A percentile compares a stretch with the other conserved stretches of the same genome.
phyloP scores from a whole-genome alignment of 176 grass and related monocot species.

The Tillandsia fasciculata region DNA sequence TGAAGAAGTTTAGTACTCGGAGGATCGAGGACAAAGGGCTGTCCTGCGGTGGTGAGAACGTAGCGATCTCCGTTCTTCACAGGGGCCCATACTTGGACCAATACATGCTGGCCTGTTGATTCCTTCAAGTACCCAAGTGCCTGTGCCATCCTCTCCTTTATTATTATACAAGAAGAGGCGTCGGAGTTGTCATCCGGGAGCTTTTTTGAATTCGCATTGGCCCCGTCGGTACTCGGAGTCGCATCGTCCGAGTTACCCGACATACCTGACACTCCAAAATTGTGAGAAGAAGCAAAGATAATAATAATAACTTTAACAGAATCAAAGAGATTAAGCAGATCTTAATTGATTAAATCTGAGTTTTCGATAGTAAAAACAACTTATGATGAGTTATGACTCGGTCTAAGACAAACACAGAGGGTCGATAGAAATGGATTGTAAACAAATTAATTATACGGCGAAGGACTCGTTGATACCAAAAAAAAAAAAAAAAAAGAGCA shows the following conservation, averaged over 20 bases:
- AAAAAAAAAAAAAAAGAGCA: no score
- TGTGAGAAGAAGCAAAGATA: neutral
- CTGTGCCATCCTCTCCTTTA: slow-evolving; percentile 24
- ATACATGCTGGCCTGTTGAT: slow-evolving; percentile 16
- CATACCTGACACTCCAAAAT: neutral
- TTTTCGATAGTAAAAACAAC: no score
- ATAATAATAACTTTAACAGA: neutral
- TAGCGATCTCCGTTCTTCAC: slow-evolving; percentile 5
- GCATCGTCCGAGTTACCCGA: neutral
- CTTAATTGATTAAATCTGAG: no score
- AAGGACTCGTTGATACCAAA: no score
- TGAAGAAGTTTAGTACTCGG: slow-evolving; percentile 19
- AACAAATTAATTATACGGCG: neutral
- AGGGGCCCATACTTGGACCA: slow-evolving; percentile 27
- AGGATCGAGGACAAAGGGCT: slow-evolving; percentile 19
- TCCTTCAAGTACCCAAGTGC: slow-evolving; percentile 24
- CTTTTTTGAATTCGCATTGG: neutral
- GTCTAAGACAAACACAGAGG: neutral
- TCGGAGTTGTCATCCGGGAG: slow-evolving; percentile 2
- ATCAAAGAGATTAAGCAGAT: no score
- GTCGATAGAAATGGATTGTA: neutral
- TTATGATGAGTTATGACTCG: no score
- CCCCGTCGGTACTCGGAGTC: neutral
- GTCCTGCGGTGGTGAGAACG: slow-evolving; percentile 22
- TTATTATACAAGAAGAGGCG: neutral